Conservation (phyloP, 2,329 filamentous ascomycete species). For the Ascocoryne sarcoides region DNA sequence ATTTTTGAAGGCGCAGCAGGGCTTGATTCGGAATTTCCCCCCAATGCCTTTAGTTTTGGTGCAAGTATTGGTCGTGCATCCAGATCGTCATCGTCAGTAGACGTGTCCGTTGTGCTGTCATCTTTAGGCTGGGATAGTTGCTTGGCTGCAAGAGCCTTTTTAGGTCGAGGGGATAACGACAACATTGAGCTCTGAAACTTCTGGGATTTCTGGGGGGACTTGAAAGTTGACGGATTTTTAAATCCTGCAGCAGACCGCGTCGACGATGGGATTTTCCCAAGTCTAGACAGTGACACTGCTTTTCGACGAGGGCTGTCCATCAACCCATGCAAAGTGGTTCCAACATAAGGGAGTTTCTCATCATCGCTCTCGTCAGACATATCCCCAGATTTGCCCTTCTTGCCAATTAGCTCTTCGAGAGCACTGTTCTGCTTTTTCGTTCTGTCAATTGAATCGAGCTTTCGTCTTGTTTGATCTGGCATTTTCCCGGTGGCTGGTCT, state of each 20-base stretch:
- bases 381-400: slow-evolving; percentile 14
- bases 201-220: not conserved
- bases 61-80: slow-evolving; percentile 21
- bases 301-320: slow-evolving; percentile 34
- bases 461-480: slow-evolving; percentile 23
- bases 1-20: not conserved
- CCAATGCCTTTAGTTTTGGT: slow-evolving; percentile 11
- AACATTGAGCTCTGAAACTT: slow-evolving; percentile 2
- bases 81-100: slow-evolving; percentile 23
- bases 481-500: slow-evolving; percentile 31
- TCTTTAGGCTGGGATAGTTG: not conserved
- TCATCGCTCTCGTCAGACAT: slow-evolving; percentile 27
- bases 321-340: slow-evolving; percentile 34
- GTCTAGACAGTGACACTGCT: slow-evolving; percentile 23
- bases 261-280: slow-evolving; percentile 12
- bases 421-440: slow-evolving; percentile 31
- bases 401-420: slow-evolving; percentile 18
- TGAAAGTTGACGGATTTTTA: slow-evolving; percentile 14
- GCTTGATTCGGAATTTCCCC: not conserved
- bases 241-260: slow-evolving; percentile 29
- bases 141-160: not conserved
- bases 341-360: slow-evolving; percentile 27
- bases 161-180: slow-evolving; percentile 9
- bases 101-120: slow-evolving; percentile 12
- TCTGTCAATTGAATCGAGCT: slow-evolving; percentile 28